These are phyloP conservation scores for Cytospora piceae DNA, from an alignment of 2,329 filamentous ascomycete genomes.

Conservation along the genomic window DNA sequence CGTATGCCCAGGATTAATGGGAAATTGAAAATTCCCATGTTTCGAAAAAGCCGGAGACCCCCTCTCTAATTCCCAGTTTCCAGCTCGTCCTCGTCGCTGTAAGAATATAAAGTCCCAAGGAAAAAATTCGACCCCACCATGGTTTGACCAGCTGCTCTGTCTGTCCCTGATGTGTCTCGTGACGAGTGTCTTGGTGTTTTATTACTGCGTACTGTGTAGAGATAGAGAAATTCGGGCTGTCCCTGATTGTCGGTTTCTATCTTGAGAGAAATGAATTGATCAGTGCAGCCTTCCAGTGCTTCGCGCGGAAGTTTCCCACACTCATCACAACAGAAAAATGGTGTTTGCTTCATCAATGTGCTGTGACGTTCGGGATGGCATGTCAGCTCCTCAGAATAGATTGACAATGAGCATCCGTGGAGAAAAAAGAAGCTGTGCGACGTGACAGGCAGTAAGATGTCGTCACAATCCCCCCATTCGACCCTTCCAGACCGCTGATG, in stretches of 20 bases:
- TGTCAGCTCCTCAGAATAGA: neutral
- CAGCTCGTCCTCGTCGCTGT: neutral
- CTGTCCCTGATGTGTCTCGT: constrained; percentile 1
- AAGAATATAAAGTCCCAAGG: neutral
- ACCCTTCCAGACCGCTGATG: constrained; percentile 26
- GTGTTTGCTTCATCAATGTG: neutral
- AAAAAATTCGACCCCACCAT: neutral
- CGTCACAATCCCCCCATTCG: constrained; percentile 23
- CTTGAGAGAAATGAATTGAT: constrained; percentile 1
- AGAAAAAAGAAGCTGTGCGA: constrained; percentile 16
- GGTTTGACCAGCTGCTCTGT: neutral
- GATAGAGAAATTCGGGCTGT: neutral
- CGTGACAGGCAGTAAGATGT: constrained; percentile 24
- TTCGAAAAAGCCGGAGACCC: neutral
- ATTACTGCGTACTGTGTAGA: too few species aligned
- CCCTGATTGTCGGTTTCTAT: constrained; percentile 1
- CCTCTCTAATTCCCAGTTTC: neutral
- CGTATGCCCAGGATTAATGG: neutral
- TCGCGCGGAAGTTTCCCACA: too few species aligned
- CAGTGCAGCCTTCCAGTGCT: neutral
- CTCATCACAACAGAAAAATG: neutral
- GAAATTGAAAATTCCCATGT: constrained; percentile 2
- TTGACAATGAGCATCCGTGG: constrained; percentile 19
- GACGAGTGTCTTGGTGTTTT: constrained; percentile 4
- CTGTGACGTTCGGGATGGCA: neutral